Evolutionary conservation across 2,329 filamentous ascomycete genomes (phyloP).

Genomic region (Sclerotinia glacialis): DNA sequence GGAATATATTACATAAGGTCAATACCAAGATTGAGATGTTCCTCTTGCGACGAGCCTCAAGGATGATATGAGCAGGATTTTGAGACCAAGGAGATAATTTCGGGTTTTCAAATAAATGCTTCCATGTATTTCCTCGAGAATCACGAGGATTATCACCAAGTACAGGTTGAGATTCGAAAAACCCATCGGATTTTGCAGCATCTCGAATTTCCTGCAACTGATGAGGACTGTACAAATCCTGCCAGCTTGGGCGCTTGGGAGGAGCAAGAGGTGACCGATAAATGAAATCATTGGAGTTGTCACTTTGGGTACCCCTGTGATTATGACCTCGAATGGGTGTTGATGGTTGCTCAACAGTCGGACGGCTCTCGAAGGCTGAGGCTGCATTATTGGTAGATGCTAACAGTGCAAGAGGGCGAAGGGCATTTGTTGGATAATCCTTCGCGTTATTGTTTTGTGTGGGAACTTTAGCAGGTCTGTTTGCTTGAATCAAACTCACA

Average conservation of each 20-base stretch:
- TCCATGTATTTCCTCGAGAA: constrained; percentile 23
- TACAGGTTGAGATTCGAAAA: constrained; percentile 23
- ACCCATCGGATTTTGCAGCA: constrained; percentile 29
- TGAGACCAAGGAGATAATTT: constrained; percentile 26
- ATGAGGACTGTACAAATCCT: constrained; percentile 32
- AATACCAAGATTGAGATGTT: constrained; percentile 33
- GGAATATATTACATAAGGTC: constrained; percentile 33
- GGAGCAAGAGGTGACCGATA: constrained; percentile 37
- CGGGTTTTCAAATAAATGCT: constrained; percentile 28
- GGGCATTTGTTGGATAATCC: constrained; percentile 29
- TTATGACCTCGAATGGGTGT: constrained; percentile 14
- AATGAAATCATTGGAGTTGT: constrained; percentile 27
- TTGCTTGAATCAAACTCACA: constrained; percentile 18
- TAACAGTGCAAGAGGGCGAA: constrained; percentile 32
- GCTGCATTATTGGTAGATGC: constrained; percentile 8
- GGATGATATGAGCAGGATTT: constrained; percentile 25
- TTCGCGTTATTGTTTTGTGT: constrained; percentile 21
- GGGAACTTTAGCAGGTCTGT: constrained; percentile 13
- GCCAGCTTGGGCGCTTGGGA: constrained; percentile 32
- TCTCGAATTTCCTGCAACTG: constrained; percentile 29
- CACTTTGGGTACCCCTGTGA: constrained; percentile 1
- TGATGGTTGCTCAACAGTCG: constrained; percentile 14
- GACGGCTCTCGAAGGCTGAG: neutral
- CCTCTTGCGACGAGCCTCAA: constrained; percentile 24
- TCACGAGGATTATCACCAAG: neutral